Evolutionary conservation across 805 yeast genomes (phyloP).

Genomic region (Millerozyma miso): DNA sequence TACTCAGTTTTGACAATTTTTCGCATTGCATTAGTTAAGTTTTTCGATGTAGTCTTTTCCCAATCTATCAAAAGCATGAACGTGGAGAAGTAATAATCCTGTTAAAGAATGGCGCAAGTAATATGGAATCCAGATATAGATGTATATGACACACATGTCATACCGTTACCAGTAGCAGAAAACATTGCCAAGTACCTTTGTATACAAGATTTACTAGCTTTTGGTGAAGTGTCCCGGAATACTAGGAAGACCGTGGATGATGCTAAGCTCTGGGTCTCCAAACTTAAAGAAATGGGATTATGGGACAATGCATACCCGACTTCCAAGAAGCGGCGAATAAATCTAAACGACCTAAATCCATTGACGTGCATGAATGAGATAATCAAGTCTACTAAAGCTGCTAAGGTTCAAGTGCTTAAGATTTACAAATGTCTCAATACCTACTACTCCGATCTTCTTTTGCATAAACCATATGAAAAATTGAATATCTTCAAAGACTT

Average conservation of each 20-base stretch:
- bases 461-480: slow-evolving; percentile 36
- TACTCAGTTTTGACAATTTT: neutral
- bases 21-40: neutral
- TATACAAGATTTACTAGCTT: slow-evolving; percentile 34
- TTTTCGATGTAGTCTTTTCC: neutral
- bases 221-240: slow-evolving; percentile 36
- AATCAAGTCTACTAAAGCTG: slow-evolving; percentile 23
- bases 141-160: slow-evolving; percentile 35
- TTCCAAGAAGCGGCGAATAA: slow-evolving; percentile 1
- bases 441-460: slow-evolving; percentile 44
- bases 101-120: slow-evolving; percentile 35
- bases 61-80: neutral
- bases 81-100: neutral
- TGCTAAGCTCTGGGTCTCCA: slow-evolving; percentile 36
- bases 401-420: slow-evolving; percentile 34
- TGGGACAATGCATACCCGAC: slow-evolving; percentile 27
- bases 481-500: slow-evolving; percentile 44
- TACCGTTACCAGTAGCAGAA: slow-evolving; percentile 36
- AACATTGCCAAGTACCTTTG: slow-evolving; percentile 30
- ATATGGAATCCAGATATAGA: slow-evolving; percentile 45
- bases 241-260: slow-evolving; percentile 35
- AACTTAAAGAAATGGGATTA: slow-evolving; percentile 30
- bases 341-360: slow-evolving; percentile 16
- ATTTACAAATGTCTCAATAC: slow-evolving; percentile 37
- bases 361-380: slow-evolving; percentile 31